These are phyloP conservation scores for Cucurbita argyrosperma DNA, from an alignment of 306 rosid species.

Conservation along the genomic window DNA sequence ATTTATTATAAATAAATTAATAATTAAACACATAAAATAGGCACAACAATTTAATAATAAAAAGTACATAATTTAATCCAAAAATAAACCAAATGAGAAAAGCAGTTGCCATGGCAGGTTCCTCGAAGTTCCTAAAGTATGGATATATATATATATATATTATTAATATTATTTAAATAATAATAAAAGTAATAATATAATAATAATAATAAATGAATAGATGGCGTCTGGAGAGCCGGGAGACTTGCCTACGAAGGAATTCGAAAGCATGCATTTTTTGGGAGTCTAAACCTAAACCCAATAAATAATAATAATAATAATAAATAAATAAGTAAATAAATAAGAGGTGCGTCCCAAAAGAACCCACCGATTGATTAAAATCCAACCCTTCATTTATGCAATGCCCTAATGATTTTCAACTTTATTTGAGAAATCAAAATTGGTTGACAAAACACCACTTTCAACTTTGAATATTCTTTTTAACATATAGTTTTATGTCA, in stretches of 20 bases:
- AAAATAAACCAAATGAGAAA: background rate
- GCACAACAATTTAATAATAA: background rate
- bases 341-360: background rate
- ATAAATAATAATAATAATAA: background rate
- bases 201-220: background rate
- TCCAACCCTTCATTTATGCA: background rate
- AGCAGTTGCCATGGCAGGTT: background rate
- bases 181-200: too few relatives aligned
- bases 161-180: background rate
- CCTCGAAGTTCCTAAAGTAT: background rate
- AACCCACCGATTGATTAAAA: background rate
- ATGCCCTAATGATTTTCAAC: background rate
- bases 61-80: background rate
- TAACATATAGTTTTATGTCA: background rate
- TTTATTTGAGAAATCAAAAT: background rate
- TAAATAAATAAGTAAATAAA: too few relatives aligned
- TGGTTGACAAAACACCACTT: background rate
- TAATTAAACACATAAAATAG: too few relatives aligned
- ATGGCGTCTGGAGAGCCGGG: background rate
- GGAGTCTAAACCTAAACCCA: constrained; percentile 2
- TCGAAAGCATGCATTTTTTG: background rate
- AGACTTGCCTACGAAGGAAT: background rate
- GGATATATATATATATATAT: background rate
- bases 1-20: too few relatives aligned
- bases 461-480: background rate